Evolutionary conservation across 495 filamentous ascomycete species (phyloP), one percentile per base, ranked within the genome.

Genomic region (Podospora pseudocomata): DNA sequence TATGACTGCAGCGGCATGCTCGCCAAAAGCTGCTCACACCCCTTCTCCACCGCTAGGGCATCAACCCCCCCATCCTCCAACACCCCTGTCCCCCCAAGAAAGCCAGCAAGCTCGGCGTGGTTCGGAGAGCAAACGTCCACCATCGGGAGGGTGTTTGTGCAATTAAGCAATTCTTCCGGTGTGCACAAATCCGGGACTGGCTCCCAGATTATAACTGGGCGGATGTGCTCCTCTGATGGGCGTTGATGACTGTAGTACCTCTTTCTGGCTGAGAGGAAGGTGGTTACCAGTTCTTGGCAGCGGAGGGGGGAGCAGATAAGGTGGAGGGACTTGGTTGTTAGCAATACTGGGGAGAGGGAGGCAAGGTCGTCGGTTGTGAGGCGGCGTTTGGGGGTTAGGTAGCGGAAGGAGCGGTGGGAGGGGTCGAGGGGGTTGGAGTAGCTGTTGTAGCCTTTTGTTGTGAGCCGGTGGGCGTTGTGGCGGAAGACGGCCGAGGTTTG

Each of bases 41-140:
- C 76, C 57, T 79, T 76, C 74, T 90, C 86, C 20, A 90, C 75
- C 34, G 80, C 73, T 66, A 68, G 68, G 0, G 82, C 77, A 59
- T 87, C 82, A 7, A 81, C 74, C 6, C 82, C 79, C 56, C 55
- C n/a, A 26, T 58, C n/a, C 13, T 77, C 77, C 39, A 16, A 3
- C 5, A 49, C 39, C 39, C 39, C 39, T 3, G 7, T 49, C 55
- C 80, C 76, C 28, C 85, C 89, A 81, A 96, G 92, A 82, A 97
- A 91, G 64, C 87, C 86, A 2, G 87, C 90, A 19, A 97, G 82
- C 77, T 99, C 95, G 61, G 86, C 77, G 75, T 95, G 90, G 76
- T 99, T 99, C 18, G 95, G 94, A 64, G 89, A 92, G 74, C 95
- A 88, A 64, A 97, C 82, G 75, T 98, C 91, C 34, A 97, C 88